Evolutionary conservation across 2,329 filamentous ascomycete species (phyloP).

Genomic region (Pseudogymnoascus verrucosus): DNA sequence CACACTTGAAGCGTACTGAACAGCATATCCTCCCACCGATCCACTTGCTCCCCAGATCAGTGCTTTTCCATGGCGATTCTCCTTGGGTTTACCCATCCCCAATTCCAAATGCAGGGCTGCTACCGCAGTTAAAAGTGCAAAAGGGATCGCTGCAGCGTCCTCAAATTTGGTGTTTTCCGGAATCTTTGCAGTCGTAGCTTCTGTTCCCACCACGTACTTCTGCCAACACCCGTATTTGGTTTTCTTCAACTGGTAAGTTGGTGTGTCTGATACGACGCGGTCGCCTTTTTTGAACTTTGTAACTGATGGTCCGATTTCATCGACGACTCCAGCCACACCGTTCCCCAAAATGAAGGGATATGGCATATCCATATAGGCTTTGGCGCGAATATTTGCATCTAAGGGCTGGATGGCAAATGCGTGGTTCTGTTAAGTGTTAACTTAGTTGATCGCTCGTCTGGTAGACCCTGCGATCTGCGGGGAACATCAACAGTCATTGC

Average conservation of each 20-base stretch:
- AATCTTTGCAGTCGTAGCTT: constrained; percentile 16
- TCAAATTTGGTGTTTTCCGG: constrained; percentile 17
- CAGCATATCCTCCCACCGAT: constrained; percentile 15
- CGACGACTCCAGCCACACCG: constrained; percentile 47
- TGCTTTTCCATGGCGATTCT: constrained; percentile 10
- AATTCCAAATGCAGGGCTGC: constrained; percentile 14
- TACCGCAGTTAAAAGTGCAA: constrained; percentile 17
- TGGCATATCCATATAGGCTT: constrained; percentile 30
- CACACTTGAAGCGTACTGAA: constrained; percentile 15
- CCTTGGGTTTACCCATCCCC: neutral
- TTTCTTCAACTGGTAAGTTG: neutral
- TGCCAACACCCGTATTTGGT: constrained; percentile 28
- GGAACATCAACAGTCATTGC: neutral
- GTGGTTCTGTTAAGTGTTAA: constrained; percentile 18
- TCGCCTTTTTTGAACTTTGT: constrained; percentile 43
- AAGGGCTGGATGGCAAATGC: constrained; percentile 36
- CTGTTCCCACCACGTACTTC: constrained; percentile 31
- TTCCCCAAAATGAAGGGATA: constrained; percentile 38
- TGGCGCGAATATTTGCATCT: constrained; percentile 22
- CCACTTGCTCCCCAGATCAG: constrained; percentile 20
- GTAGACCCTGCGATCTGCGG: no score
- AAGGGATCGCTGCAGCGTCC: constrained; percentile 18
- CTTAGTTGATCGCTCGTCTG: neutral
- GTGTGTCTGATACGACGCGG: constrained; percentile 32
- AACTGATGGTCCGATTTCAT: constrained; percentile 38